A percentile compares a stretch with the other conserved stretches of the same genome.
These are phyloP conservation scores for Albophoma yamanashiensis DNA, from an alignment of 2,329 filamentous ascomycete genomes.

Conservation along the genomic window DNA sequence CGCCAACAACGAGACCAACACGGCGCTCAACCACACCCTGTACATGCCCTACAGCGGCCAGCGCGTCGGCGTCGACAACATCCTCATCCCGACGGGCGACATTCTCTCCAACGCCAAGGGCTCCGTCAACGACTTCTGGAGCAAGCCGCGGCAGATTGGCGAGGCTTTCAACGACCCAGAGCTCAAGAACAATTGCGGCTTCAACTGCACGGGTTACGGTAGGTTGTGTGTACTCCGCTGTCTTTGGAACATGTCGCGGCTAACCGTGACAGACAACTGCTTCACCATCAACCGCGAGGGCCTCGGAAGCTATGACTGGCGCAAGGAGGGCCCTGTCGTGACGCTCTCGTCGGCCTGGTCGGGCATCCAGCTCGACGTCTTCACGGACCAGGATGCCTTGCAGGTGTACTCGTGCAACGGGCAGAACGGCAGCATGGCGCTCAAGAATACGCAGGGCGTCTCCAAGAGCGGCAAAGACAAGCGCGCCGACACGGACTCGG, in stretches of 20 bases:
- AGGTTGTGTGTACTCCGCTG: conserved; percentile 15
- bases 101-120: conserved; percentile 58
- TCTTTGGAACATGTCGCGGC: neutral
- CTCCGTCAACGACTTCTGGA: conserved; percentile 76
- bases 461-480: conserved; percentile 14
- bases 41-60: conserved; percentile 63
- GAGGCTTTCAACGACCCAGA: conserved; percentile 52
- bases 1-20: conserved; percentile 57
- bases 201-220: conserved; percentile 78
- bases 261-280: conserved; percentile 45
- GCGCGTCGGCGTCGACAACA: conserved; percentile 57
- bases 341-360: conserved; percentile 63
- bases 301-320: conserved; percentile 53
- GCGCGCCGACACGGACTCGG: conserved; percentile 11
- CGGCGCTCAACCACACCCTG: conserved; percentile 60
- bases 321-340: conserved; percentile 46
- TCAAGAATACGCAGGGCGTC: conserved; percentile 63
- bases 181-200: conserved; percentile 65
- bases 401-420: conserved; percentile 80
- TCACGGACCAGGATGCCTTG: conserved; percentile 74
- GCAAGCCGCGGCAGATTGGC: conserved; percentile 67
- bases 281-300: conserved; percentile 55
- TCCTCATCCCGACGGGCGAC: conserved; percentile 65
- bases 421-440: conserved; percentile 58
- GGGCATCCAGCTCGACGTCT: conserved; percentile 75